These are phyloP conservation scores for Mallotus nudiflorus DNA, from an alignment of 345 rosid genomes.

Conservation along the genomic window DNA sequence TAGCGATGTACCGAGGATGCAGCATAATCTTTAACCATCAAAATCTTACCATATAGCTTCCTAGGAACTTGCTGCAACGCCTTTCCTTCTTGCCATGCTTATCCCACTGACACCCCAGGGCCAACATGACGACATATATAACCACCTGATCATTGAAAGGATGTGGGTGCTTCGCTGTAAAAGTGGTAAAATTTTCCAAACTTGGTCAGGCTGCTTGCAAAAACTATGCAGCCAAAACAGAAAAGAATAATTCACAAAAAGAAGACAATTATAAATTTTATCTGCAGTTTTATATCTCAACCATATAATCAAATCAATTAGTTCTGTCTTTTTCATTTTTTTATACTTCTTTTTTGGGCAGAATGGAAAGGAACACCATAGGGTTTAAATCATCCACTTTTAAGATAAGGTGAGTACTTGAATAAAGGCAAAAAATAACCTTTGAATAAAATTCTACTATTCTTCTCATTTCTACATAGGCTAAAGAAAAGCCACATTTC, in stretches of 20 bases:
- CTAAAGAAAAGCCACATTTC: too few species aligned
- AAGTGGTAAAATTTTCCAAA: background rate
- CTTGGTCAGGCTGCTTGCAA: background rate
- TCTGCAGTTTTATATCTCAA: background rate
- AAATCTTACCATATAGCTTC: constrained; percentile 65
- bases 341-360: too few species aligned
- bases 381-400: too few species aligned
- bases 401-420: too few species aligned
- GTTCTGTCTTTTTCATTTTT: too few species aligned
- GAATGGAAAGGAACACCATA: too few species aligned
- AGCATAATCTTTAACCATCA: constrained; percentile 63
- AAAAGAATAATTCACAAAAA: background rate
- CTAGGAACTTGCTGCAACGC: constrained; percentile 62
- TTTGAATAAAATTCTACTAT: too few species aligned
- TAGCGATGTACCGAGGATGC: constrained; percentile 20
- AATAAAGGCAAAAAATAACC: too few species aligned
- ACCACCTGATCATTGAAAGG: constrained; percentile 67
- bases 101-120: constrained; percentile 73
- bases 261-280: background rate
- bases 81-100: constrained; percentile 93
- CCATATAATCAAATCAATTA: background rate
- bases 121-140: constrained; percentile 71
- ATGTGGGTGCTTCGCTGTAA: constrained; percentile 71
- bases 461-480: too few species aligned
- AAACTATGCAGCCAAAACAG: background rate